These are phyloP conservation scores for Alternaria dauci DNA, from an alignment of 2,329 filamentous ascomycete species.

Conservation along the genomic window DNA sequence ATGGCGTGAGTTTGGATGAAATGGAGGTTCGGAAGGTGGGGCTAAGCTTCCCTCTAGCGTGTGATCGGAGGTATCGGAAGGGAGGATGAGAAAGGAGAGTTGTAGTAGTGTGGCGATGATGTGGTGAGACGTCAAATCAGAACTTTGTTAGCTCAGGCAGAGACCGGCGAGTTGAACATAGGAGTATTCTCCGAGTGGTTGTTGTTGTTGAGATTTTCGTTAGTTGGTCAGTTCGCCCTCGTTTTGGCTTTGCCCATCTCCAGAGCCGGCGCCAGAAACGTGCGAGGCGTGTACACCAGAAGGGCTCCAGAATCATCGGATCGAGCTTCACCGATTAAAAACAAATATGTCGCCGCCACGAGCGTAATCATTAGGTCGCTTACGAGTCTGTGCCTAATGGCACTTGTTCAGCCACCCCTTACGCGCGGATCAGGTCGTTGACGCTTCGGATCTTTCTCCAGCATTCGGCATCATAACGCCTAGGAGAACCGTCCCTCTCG, in stretches of 20 bases:
- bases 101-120: background rate
- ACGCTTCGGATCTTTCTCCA: conserved; percentile 1
- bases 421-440: background rate
- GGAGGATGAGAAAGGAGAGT: background rate
- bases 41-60: background rate
- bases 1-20: background rate
- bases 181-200: background rate
- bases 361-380: background rate
- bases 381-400: background rate
- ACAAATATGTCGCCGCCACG: background rate
- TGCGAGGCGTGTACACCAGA: conserved; percentile 1
- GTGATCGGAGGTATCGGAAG: background rate
- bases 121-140: background rate
- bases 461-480: conserved; percentile 1
- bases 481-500: background rate
- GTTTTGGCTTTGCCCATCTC: background rate
- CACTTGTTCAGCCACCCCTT: conserved; percentile 2
- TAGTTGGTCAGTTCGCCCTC: background rate
- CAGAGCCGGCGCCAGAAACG: background rate
- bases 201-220: background rate
- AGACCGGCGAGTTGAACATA: background rate
- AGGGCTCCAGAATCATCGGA: conserved; percentile 2
- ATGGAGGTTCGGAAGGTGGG: background rate
- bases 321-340: background rate
- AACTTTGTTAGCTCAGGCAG: background rate